Percentiles rank a stretch among this genome's conserved stretches.
These are phyloP conservation scores for Oxyria digyna DNA, from an alignment of 148 eudicot genomes.

Conservation along the genomic window DNA sequence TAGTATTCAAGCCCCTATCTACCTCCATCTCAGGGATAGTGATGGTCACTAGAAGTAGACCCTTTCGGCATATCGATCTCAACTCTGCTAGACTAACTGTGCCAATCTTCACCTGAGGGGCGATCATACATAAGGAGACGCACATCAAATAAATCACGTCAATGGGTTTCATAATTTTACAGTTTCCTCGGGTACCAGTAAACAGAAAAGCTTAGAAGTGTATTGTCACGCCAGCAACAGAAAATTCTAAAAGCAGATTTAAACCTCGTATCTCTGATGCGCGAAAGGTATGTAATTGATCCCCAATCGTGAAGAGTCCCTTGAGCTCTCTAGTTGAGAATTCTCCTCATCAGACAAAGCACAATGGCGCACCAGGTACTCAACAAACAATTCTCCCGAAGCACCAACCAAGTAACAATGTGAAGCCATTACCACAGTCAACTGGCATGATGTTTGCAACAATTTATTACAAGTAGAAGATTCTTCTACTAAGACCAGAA, in stretches of 20 bases:
- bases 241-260: conserved; percentile 8
- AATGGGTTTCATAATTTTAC: background rate
- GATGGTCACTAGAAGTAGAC: conserved; percentile 78
- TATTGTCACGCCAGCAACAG: background rate
- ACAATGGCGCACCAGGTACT: conserved; percentile 79
- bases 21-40: conserved; percentile 99
- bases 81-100: conserved; percentile 46
- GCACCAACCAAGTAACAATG: conserved; percentile 95
- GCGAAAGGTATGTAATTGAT: conserved; percentile 32
- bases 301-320: conserved; percentile 28
- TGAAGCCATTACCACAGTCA: conserved; percentile 96
- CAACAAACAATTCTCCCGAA: conserved; percentile 88
- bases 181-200: background rate
- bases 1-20: background rate
- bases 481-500: conserved; percentile 1
- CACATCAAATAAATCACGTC: background rate
- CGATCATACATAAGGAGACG: background rate
- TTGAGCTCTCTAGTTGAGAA: conserved; percentile 30
- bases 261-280: conserved; percentile 54
- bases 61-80: conserved; percentile 75
- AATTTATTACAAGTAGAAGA: conserved; percentile 8
- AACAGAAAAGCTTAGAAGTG: background rate
- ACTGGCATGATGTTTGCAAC: conserved; percentile 30
- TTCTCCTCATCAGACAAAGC: conserved; percentile 55
- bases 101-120: conserved; percentile 46